A percentile compares a stretch with the other conserved stretches of the same genome.
Evolutionary conservation across 2,329 filamentous ascomycete species (phyloP).

Genomic region (Clathrospora elynae): DNA sequence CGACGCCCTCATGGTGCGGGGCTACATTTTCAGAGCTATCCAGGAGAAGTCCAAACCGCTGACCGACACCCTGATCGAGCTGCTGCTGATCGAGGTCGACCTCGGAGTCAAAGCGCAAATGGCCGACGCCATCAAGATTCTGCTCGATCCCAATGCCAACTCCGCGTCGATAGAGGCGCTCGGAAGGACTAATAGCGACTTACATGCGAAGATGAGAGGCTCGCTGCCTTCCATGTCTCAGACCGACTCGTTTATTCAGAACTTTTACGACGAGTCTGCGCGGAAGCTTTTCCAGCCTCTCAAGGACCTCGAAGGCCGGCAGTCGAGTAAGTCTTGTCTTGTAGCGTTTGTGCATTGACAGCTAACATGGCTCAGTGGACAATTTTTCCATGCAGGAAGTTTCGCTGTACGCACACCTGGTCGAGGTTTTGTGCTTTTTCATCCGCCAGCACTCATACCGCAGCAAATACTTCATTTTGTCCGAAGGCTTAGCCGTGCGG

Average conservation of each 20-base stretch:
- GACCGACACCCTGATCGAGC: slow-evolving; percentile 89
- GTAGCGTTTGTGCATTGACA: neutral
- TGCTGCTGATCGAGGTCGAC: slow-evolving; percentile 88
- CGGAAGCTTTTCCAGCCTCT: slow-evolving; percentile 85
- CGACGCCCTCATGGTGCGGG: slow-evolving; percentile 90
- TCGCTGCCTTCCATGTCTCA: slow-evolving; percentile 63
- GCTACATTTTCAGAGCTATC: slow-evolving; percentile 90
- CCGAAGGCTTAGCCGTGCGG: slow-evolving; percentile 75
- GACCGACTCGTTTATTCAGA: slow-evolving; percentile 82
- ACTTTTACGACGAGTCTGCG: slow-evolving; percentile 88
- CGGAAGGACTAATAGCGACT: slow-evolving; percentile 68
- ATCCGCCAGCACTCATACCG: slow-evolving; percentile 85
- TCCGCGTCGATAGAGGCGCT: slow-evolving; percentile 65
- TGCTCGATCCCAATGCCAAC: slow-evolving; percentile 75
- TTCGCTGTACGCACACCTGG: slow-evolving; percentile 86
- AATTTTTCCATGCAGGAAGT: slow-evolving; percentile 81
- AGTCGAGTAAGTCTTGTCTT: slow-evolving; percentile 52
- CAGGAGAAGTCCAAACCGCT: slow-evolving; percentile 83
- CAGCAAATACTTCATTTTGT: slow-evolving; percentile 85
- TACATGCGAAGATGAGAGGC: slow-evolving; percentile 64
- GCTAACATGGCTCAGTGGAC: slow-evolving; percentile 60
- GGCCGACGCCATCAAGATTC: slow-evolving; percentile 90
- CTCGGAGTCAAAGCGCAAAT: slow-evolving; percentile 94
- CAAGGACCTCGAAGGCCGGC: slow-evolving; percentile 73
- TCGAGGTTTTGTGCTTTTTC: slow-evolving; percentile 94